Percentiles rank a stretch among this genome's conserved stretches.
Evolutionary conservation across 169 alveolate genomes (phyloP).

Genomic region (Plasmodium gaboni): DNA sequence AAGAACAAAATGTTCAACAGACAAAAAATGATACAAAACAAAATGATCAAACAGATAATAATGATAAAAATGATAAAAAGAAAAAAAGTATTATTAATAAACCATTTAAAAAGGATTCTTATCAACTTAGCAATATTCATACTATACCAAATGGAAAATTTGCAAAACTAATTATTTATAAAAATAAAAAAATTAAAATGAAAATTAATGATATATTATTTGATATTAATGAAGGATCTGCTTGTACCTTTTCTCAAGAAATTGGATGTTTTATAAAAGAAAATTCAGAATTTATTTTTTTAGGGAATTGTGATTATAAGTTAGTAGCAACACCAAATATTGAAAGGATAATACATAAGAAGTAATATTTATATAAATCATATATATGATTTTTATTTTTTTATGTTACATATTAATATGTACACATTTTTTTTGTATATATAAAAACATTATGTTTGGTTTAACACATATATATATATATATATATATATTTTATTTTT

Average conservation of each 20-base stretch:
- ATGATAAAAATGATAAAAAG: slow-evolving; percentile 16
- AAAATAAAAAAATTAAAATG: slow-evolving; percentile 76
- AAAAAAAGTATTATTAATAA: background rate
- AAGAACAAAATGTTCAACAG: slow-evolving; percentile 6
- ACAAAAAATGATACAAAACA: background rate
- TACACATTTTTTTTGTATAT: background rate
- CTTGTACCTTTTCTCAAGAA: slow-evolving; percentile 77
- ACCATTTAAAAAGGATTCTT: slow-evolving; percentile 2
- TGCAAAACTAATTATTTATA: slow-evolving; percentile 72
- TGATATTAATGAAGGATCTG: slow-evolving; percentile 76
- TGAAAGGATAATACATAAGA: slow-evolving; percentile 62
- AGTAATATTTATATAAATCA: background rate
- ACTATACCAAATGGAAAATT: slow-evolving; percentile 73
- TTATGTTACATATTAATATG: background rate
- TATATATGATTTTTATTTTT: background rate
- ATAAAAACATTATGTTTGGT: background rate
- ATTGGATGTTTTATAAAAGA: slow-evolving; percentile 74
- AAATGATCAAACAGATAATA: background rate
- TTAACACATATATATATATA: background rate
- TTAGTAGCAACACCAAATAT: slow-evolving; percentile 75
- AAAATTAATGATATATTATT: slow-evolving; percentile 65
- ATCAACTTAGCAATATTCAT: slow-evolving; percentile 55
- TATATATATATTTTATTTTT: background rate
- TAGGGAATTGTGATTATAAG: slow-evolving; percentile 73
- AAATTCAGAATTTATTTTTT: slow-evolving; percentile 75